Percentiles rank a stretch among this genome's conserved stretches.
These are phyloP conservation scores for Fusarium piperis DNA, from an alignment of 2,329 filamentous ascomycete species.

Conservation along the genomic window DNA sequence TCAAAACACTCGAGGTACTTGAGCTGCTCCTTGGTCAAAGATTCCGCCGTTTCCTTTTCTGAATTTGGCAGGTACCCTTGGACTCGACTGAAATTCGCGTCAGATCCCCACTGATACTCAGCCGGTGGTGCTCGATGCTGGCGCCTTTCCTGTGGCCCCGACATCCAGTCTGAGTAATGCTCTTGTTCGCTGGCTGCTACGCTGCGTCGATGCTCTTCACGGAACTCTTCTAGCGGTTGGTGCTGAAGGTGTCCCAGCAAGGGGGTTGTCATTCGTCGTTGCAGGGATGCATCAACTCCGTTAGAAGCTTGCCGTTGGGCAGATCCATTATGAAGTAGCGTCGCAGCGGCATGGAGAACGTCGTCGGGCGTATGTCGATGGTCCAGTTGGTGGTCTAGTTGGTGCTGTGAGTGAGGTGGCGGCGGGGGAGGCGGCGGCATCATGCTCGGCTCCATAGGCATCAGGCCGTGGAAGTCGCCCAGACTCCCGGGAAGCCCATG, in stretches of 20 bases:
- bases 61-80: conserved; percentile 68
- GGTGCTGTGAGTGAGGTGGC: conserved; percentile 39
- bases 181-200: conserved; percentile 46
- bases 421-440: conserved; percentile 50
- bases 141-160: conserved; percentile 44
- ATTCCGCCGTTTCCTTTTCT: conserved; percentile 66
- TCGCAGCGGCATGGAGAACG: conserved; percentile 66
- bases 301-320: conserved; percentile 35
- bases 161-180: conserved; percentile 56
- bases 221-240: conserved; percentile 55
- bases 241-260: conserved; percentile 55
- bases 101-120: conserved; percentile 74
- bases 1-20: conserved; percentile 67
- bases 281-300: conserved; percentile 36
- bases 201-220: conserved; percentile 50
- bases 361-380: conserved; percentile 58
- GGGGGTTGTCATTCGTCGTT: conserved; percentile 45
- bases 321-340: conserved; percentile 57
- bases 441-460: conserved; percentile 44
- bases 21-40: conserved; percentile 64
- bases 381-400: conserved; percentile 22
- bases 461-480: conserved; percentile 31
- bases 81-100: conserved; percentile 67
- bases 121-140: conserved; percentile 50
- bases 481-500: conserved; percentile 34